Base-by-base conservation (phyloP, 495 filamentous ascomycete genomes). In the Melanomma pulvis-pyrius region DNA sequence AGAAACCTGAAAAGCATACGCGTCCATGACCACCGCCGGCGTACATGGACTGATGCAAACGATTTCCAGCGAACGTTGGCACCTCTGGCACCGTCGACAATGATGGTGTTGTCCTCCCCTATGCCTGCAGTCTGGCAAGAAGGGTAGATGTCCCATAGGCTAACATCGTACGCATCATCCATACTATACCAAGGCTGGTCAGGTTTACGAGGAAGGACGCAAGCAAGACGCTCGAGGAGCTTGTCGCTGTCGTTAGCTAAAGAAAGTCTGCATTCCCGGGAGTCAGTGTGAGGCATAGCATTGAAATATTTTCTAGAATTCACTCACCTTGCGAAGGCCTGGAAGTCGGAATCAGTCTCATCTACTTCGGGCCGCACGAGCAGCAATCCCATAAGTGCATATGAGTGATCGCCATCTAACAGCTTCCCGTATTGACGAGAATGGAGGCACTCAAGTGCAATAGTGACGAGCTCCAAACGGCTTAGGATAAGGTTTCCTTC, bases 141-240 rank as follows among this genome's bases (percentile, higher is more conserved):
- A n/a, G 80, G 80, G 29, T 77, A 67, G 44, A 82, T 79, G 61
- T 82, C 79, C 80, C 79, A 82, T 9, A 81, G 76, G 8, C 69
- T 68, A 3, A 63, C 65, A 2, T 39, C 34, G 17, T 51, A 80
- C 2, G 66, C 62, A 58, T 81, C 78, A 25, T 76, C 54, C 47
- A 75, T 68, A 34, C 51, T 50, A n/a, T 68, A 53, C 74, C 77
- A 79, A 11, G 53, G 54, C 46, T 71, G 54, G 52, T 53, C 59
- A 3, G 58, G 65, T 19, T 26, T 49, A n/a, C 67, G 47, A 0
- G 77, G 77, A n/a, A 75, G 67, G 4, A 78, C 29, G 60, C 78
- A 81, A 36, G 77, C 65, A 50, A 80, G 67, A 19, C 80, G 80
- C 65, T 81, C 80, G 9, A 81, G 63, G 30, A 82, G 68, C 36